Evolutionary conservation across 176 grass and related monocot species (phyloP).

Genomic region (Ensete ventricosum): DNA sequence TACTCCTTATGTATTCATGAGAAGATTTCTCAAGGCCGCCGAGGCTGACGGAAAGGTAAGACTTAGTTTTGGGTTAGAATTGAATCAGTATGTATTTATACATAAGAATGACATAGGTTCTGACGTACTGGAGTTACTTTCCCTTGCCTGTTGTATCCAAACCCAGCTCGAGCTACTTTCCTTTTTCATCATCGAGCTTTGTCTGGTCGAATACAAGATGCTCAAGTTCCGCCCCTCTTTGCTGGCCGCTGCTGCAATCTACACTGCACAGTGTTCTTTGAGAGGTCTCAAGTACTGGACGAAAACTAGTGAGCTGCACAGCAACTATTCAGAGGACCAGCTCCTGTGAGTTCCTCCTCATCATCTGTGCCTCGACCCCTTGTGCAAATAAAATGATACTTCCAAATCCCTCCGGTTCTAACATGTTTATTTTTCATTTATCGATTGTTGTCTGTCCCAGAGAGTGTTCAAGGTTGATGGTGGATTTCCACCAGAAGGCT

Average conservation of each 20-base stretch:
- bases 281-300: constrained; percentile 50
- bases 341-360: constrained; percentile 54
- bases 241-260: constrained; percentile 70
- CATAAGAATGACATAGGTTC: constrained; percentile 8
- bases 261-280: constrained; percentile 76
- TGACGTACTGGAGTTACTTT: neutral
- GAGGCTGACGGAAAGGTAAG: constrained; percentile 62
- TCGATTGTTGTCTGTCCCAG: constrained; percentile 23
- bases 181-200: constrained; percentile 80
- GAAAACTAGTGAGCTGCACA: constrained; percentile 51
- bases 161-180: constrained; percentile 62
- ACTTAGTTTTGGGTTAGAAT: neutral
- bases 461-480: constrained; percentile 72
- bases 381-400: neutral
- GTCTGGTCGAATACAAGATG: constrained; percentile 73
- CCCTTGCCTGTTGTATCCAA: neutral
- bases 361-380: too few species aligned
- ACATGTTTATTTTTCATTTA: neutral
- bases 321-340: constrained; percentile 62
- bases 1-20: constrained; percentile 84
- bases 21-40: constrained; percentile 83
- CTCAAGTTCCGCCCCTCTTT: constrained; percentile 61
- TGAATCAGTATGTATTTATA: neutral
- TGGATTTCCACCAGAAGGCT: constrained; percentile 74
- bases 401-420: neutral